phyloP scores from a whole-genome alignment of 306 rosid genomes.

The Cucurbita pepo region DNA sequence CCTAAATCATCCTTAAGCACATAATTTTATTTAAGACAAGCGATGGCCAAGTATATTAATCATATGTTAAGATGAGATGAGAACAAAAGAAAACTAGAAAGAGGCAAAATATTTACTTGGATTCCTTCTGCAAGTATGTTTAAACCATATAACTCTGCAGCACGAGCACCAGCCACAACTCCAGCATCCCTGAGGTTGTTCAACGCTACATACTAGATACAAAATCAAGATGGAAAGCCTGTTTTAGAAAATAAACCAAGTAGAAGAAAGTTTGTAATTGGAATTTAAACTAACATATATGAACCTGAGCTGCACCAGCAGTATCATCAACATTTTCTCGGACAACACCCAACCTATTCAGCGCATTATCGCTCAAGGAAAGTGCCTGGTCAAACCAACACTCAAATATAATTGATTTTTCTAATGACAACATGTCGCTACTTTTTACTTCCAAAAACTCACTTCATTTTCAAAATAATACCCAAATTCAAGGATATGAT shows the following conservation, averaged over 20 bases:
- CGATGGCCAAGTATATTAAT: not conserved
- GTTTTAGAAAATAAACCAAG: slow-evolving; percentile 3
- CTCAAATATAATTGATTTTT: not conserved
- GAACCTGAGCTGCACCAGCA: slow-evolving; percentile 59
- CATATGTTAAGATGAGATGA: not conserved
- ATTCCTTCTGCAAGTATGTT: slow-evolving; percentile 48
- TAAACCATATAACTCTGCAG: slow-evolving; percentile 70
- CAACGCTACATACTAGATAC: slow-evolving; percentile 23
- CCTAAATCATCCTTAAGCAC: slow-evolving; percentile 41
- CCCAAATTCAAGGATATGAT: not conserved
- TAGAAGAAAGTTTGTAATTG: not conserved
- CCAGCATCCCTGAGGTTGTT: slow-evolving; percentile 38
- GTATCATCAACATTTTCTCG: slow-evolving; percentile 45
- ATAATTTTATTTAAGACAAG: not conserved
- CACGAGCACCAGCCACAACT: slow-evolving; percentile 76
- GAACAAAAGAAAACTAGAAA: not conserved
- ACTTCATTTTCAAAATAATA: not conserved
- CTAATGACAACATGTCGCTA: not conserved
- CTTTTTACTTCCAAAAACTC: not conserved
- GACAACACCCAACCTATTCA: slow-evolving; percentile 36
- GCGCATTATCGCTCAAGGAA: slow-evolving; percentile 30
- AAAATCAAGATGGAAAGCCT: not conserved
- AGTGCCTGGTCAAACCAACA: slow-evolving; percentile 38
- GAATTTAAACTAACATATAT: not conserved
- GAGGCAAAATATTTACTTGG: slow-evolving; percentile 31